Evolutionary conservation across 768 basidiomycete genomes (phyloP), one percentile per base, ranked within the genome.

Genomic region (Panaeolus papilionaceus): DNA sequence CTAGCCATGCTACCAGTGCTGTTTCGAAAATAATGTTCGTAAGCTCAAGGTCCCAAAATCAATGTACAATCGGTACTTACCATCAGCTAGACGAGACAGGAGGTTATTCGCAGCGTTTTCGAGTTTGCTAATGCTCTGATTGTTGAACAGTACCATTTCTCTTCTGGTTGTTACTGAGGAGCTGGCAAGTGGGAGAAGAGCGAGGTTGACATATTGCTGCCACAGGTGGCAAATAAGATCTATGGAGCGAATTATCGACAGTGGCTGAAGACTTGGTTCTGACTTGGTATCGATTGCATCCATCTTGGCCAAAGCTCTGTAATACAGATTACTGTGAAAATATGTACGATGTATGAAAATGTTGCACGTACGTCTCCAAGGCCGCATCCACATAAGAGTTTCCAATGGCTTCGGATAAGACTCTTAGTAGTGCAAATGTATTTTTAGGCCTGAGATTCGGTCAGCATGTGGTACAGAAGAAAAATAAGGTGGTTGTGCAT

Each of bases 161-260:
- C 96, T 87, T 62, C 97, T 88, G 42, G 90, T 86, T 3, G 95
- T 95, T 6, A 96, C 93, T 0, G 93, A 93, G 11, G 90, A 89
- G 66, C 88, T 90, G 0, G 94, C 92, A 16, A 99, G 83, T 0
- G 98, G 96, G 14, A 98, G 83, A 6, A 99, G 79, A 0, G 96
- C 98, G 20, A 94, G 92, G 62, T 92, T 92, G 72, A 95, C 88
- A 78, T 99, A 99, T 76, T 93, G 93, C 74, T 99, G 98, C 97
- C 96, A 99, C 11, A 99, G 86, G 75, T 98, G 94, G 74, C 93
- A 95, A 66, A 97, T 91, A 54, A 97, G 86, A 79, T 97, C 96
- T 39, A 92, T 88, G 3, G 85, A 81, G 66, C 84, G 85, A 71
- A 99, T 80, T 23, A 92, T 85, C 0, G 80, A 73, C 6, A 99